Conservation (phyloP, 164 flowering plant genomes). For the Pachysandra terminalis region DNA sequence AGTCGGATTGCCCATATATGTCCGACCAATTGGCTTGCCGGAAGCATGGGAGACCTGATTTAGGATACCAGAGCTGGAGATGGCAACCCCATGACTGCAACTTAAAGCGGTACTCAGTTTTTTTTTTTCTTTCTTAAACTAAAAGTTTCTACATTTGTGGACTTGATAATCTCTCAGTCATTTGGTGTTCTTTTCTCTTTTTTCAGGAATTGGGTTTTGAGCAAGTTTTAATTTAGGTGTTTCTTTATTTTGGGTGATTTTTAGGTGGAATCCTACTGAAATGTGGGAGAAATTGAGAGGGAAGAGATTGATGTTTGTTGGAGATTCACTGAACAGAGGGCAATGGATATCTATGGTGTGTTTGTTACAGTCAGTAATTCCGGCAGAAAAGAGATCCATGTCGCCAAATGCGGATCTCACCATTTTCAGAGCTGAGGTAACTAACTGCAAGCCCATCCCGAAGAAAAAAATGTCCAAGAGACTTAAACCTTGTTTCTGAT, state of each 20-base stretch:
- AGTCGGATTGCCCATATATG: constrained; percentile 85
- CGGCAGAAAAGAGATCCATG: constrained; percentile 65
- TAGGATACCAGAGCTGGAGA: constrained; percentile 82
- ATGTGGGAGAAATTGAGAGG: constrained; percentile 59
- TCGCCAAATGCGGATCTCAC: constrained; percentile 82
- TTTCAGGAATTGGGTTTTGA: neutral
- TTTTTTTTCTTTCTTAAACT: neutral
- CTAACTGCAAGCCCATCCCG: neutral
- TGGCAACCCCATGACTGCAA: constrained; percentile 92
- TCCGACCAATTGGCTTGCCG: constrained; percentile 92
- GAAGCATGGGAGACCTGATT: constrained; percentile 83
- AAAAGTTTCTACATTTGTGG: neutral
- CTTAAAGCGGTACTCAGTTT: constrained; percentile 56
- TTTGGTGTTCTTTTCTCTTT: no score
- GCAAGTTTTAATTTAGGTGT: neutral
- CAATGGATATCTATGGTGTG: constrained; percentile 99
- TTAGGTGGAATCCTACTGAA: constrained; percentile 75
- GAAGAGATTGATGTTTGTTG: constrained; percentile 35
- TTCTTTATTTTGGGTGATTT: constrained; percentile 3
- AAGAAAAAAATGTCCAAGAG: neutral
- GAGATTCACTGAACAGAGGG: constrained; percentile 93
- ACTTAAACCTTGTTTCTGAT: neutral
- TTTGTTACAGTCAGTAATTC: constrained; percentile 75
- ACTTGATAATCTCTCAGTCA: no score
- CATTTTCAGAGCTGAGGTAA: constrained; percentile 88